These are phyloP conservation scores for Peniophora sp. DNA, from an alignment of 1,284 basidiomycete genomes.

Conservation along the genomic window DNA sequence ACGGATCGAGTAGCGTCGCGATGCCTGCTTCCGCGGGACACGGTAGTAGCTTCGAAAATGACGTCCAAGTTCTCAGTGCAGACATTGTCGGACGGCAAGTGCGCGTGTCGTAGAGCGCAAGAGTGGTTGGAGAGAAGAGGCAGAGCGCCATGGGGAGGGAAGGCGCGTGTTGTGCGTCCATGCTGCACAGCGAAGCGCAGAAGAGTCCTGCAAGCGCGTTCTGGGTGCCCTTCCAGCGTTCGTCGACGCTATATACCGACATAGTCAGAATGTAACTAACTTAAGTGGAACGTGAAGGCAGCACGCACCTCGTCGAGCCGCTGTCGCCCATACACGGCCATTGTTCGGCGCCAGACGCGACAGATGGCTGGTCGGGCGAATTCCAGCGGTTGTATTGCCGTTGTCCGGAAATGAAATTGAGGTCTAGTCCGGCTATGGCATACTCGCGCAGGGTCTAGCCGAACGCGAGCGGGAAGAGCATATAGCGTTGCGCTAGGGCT, in stretches of 20 bases:
- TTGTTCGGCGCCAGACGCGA: conserved; percentile 81
- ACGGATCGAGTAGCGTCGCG: conserved; percentile 80
- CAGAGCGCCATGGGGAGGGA: conserved; percentile 51
- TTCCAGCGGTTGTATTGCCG: conserved; percentile 90
- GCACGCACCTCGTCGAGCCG: conserved; percentile 41
- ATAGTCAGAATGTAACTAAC: background rate
- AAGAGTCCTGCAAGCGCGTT: conserved; percentile 91
- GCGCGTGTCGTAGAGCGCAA: conserved; percentile 65
- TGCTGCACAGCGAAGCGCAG: conserved; percentile 82
- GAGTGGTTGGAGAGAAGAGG: conserved; percentile 30
- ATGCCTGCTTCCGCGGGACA: conserved; percentile 90
- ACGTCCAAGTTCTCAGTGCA: conserved; percentile 97
- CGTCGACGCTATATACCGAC: conserved; percentile 45
- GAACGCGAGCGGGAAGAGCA: conserved; percentile 77
- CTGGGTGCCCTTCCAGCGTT: conserved; percentile 79
- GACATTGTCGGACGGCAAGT: conserved; percentile 75
- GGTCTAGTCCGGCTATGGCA: conserved; percentile 79
- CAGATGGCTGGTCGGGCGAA: conserved; percentile 67
- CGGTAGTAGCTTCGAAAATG: conserved; percentile 90
- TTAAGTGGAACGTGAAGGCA: no score
- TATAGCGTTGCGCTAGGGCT: conserved; percentile 69
- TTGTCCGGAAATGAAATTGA: conserved; percentile 83
- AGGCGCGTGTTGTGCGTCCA: conserved; percentile 56
- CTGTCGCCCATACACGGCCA: conserved; percentile 82
- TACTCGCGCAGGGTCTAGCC: conserved; percentile 83